Percentiles rank a stretch among this genome's conserved stretches.
phyloP scores from a whole-genome alignment of 2,329 filamentous ascomycete genomes.

The Ceratocystis destructans region DNA sequence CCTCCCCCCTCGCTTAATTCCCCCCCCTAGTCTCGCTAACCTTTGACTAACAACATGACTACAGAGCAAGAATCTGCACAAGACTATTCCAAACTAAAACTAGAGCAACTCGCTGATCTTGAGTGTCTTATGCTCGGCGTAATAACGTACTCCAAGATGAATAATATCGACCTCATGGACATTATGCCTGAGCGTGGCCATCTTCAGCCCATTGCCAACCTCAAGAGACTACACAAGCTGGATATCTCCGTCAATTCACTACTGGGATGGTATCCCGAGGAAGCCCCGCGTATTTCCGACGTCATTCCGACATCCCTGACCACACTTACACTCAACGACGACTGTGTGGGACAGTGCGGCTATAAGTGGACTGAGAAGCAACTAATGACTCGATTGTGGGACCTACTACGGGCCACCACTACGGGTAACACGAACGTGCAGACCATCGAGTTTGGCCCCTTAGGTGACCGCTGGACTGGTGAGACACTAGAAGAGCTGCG shows the following conservation, averaged over 20 bases:
- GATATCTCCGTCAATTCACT: conserved; percentile 12
- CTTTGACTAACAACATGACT: not conserved
- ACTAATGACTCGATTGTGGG: conserved; percentile 9
- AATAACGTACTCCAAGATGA: conserved; percentile 5
- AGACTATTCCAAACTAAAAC: conserved; percentile 14
- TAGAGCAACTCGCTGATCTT: conserved; percentile 15
- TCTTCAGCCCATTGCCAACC: conserved; percentile 14
- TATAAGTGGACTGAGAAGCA: conserved; percentile 15
- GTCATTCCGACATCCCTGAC: conserved; percentile 16
- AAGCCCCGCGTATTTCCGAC: conserved; percentile 15
- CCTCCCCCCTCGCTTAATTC: not conserved
- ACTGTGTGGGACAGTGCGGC: conserved; percentile 10
- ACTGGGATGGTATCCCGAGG: conserved; percentile 16
- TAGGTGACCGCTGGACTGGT: conserved; percentile 15
- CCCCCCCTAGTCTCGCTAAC: not conserved
- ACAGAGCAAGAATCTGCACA: conserved; percentile 8
- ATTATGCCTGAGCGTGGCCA: conserved; percentile 6
- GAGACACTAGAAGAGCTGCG: conserved; percentile 13
- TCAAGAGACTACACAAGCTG: conserved; percentile 16
- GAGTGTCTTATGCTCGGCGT: conserved; percentile 15
- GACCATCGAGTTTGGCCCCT: conserved; percentile 15
- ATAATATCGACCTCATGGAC: not conserved
- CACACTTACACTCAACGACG: conserved; percentile 15
- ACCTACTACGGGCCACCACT: conserved; percentile 14
- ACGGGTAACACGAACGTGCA: conserved; percentile 13